Evolutionary conservation across 208 protist genomes (phyloP).

Genomic region (Angomonas deanei): DNA sequence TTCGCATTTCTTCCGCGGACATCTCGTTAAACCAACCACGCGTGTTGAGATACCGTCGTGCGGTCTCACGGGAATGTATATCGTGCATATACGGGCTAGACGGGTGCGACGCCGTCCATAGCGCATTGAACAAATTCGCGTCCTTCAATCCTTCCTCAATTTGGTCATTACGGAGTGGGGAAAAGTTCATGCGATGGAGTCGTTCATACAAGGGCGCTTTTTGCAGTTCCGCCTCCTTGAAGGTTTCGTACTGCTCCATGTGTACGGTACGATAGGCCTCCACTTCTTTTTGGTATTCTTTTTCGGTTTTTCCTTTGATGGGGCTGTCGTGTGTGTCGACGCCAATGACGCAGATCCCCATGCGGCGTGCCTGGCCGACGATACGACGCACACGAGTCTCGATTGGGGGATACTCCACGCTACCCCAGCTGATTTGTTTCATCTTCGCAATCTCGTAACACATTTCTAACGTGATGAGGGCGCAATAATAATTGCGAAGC

Average conservation of each 20-base stretch:
- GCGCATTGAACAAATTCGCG: conserved; percentile 66
- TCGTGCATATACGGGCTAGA: conserved; percentile 42
- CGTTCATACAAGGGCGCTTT: conserved; percentile 76
- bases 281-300: conserved; percentile 60
- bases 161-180: conserved; percentile 49
- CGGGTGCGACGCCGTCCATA: conserved; percentile 71
- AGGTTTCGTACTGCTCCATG: conserved; percentile 64
- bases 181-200: conserved; percentile 68
- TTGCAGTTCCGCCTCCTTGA: conserved; percentile 61
- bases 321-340: conserved; percentile 76
- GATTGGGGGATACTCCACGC: conserved; percentile 74
- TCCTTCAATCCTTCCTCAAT: conserved; percentile 74
- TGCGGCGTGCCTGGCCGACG: conserved; percentile 77
- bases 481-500: conserved; percentile 56
- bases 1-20: conserved; percentile 67
- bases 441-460: conserved; percentile 89
- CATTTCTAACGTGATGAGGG: conserved; percentile 88
- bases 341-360: conserved; percentile 87
- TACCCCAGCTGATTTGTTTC: conserved; percentile 75
- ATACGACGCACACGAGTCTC: conserved; percentile 81
- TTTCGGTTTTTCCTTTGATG: conserved; percentile 71
- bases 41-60: conserved; percentile 57
- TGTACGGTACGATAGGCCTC: conserved; percentile 70
- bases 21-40: conserved; percentile 85
- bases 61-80: conserved; percentile 48